Evolutionary conservation across 176 grass and related monocot species (phyloP), one percentile per base, ranked within the genome.

Genomic region (Alopecurus myosuroides): DNA sequence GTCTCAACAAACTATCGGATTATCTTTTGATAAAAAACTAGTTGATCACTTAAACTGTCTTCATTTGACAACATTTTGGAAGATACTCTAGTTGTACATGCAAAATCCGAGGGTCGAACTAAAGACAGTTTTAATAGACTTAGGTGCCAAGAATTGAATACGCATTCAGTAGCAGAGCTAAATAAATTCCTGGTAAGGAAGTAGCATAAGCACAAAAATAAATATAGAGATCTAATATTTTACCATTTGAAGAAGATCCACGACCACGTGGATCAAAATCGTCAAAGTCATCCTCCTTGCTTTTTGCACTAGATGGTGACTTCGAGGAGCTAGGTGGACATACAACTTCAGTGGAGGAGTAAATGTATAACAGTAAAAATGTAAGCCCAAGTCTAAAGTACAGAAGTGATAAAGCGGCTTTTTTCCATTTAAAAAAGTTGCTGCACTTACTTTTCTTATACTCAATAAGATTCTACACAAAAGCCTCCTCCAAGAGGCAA

Each of bases 181-280:
- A 42, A 53, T 25, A 34, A n/a, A 80, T 45, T 84, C 46, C 11
- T 67, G n/a, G 12, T 17, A 74, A 83, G 57, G 14, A 46, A 34
- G 7, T 70, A 79, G 75, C 44, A 80, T 77, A 86, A 77, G 19
- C 77, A 86, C 30, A 22, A 85, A 56, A 45, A 17, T 0, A 73
- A 5, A 28, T 17, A 49, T 19, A 66, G 7, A n/a, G 23, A 55
- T 34, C 30, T 68, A 55, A 84, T 7, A 58, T 50, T 69, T 62
- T 84, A 99, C 97, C 90, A 79, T 86, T 85, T 91, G 84, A 86
- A 79, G 91, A 78, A 81, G 92, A 96, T 83, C 94, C 97, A 29
- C 94, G 97, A 70, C 94, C 97, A 29, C 97, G 97, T 64, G 97
- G 97, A 83, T 99, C 94, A 58, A 99, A 99, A 79, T 99, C 88